These are phyloP conservation scores for Cercospora sp. DNA, from an alignment of 2,329 filamentous ascomycete species.

Conservation along the genomic window DNA sequence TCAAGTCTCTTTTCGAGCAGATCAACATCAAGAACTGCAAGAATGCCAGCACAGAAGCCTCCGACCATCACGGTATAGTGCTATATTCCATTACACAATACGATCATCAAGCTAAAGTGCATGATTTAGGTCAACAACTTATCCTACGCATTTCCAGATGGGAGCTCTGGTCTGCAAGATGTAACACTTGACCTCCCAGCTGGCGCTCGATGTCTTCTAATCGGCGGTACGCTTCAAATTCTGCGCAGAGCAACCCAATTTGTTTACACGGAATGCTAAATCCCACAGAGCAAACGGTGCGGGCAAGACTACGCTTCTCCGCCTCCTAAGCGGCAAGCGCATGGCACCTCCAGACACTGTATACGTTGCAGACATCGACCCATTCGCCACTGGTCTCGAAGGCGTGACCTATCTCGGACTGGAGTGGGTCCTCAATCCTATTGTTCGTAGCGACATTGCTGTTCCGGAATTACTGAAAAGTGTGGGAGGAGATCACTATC, in stretches of 20 bases:
- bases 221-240: constrained; percentile 63
- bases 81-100: neutral
- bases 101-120: neutral
- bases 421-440: constrained; percentile 97
- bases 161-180: constrained; percentile 72
- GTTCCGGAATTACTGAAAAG: constrained; percentile 80
- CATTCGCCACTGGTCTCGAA: constrained; percentile 85
- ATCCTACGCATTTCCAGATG: constrained; percentile 86
- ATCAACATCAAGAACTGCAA: neutral
- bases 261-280: constrained; percentile 29
- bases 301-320: constrained; percentile 94
- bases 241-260: neutral
- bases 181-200: constrained; percentile 75
- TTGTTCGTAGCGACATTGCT: constrained; percentile 92
- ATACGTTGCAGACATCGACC: constrained; percentile 77
- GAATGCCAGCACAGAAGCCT: constrained; percentile 31
- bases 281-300: constrained; percentile 74
- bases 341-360: constrained; percentile 78
- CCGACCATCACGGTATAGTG: constrained; percentile 68
- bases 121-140: constrained; percentile 55
- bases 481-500: constrained; percentile 83
- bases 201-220: constrained; percentile 82
- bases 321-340: constrained; percentile 90
- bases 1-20: neutral
- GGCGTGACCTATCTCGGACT: constrained; percentile 96